Conservation (phyloP, 2,329 filamentous ascomycete species). For the Fusarium globosum region DNA sequence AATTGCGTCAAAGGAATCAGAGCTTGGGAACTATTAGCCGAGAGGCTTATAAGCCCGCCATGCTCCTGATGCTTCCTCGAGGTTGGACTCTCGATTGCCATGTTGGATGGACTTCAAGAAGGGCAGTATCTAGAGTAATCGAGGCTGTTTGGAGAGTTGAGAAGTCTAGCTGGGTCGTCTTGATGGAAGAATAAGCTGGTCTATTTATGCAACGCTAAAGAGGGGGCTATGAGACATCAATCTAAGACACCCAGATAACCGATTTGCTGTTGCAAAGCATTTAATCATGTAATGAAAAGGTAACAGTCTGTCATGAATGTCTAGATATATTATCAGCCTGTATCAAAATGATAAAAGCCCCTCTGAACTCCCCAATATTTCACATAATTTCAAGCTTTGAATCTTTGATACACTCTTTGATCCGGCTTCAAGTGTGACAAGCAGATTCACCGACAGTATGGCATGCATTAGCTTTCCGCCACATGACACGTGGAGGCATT, state of each 20-base stretch:
- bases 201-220: accelerated
- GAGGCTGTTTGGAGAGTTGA: too few relatives aligned
- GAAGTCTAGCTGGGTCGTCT: background rate
- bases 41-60: accelerated
- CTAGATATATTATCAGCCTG: background rate
- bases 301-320: background rate
- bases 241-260: background rate
- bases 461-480: accelerated
- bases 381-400: too few relatives aligned
- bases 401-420: too few relatives aligned
- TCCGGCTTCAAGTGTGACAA: too few relatives aligned
- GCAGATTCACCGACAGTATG: too few relatives aligned
- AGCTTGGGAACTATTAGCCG: accelerated
- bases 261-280: background rate
- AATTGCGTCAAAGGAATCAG: accelerated
- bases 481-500: background rate
- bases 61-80: too few relatives aligned
- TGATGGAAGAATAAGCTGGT: background rate
- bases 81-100: too few relatives aligned
- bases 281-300: background rate
- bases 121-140: too few relatives aligned
- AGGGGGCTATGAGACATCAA: background rate
- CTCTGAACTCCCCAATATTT: background rate
- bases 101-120: too few relatives aligned
- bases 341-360: background rate